Evolutionary conservation across 2,329 filamentous ascomycete species (phyloP).

Genomic region (Didymella glomerata): DNA sequence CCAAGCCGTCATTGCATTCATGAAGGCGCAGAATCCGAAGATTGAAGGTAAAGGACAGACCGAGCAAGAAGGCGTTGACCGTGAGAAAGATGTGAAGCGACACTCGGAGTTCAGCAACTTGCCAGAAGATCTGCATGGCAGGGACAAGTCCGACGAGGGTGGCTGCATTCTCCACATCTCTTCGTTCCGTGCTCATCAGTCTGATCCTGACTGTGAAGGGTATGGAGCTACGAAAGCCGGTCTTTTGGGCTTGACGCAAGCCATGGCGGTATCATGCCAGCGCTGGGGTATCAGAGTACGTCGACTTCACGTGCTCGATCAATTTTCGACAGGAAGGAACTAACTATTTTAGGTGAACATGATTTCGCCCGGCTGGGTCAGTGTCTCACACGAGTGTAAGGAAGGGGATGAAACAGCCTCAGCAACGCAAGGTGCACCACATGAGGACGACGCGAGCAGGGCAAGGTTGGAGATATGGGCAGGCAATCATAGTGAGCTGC

Average conservation of each 20-base stretch:
- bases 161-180: slow-evolving; percentile 56
- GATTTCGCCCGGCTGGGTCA: slow-evolving; percentile 61
- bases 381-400: slow-evolving; percentile 56
- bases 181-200: slow-evolving; percentile 60
- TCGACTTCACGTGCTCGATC: not conserved
- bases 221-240: slow-evolving; percentile 62
- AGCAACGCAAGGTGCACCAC: slow-evolving; percentile 25
- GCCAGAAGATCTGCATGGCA: slow-evolving; percentile 31
- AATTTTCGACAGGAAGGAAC: not conserved
- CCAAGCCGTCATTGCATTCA: slow-evolving; percentile 36
- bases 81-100: slow-evolving; percentile 31
- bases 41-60: slow-evolving; percentile 1
- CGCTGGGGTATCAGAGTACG: slow-evolving; percentile 50
- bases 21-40: slow-evolving; percentile 25
- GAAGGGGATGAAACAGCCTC: slow-evolving; percentile 52
- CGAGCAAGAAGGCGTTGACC: slow-evolving; percentile 26
- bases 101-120: slow-evolving; percentile 32
- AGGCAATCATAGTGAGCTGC: slow-evolving; percentile 55
- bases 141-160: slow-evolving; percentile 35
- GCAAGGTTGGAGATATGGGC: slow-evolving; percentile 51
- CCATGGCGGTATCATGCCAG: slow-evolving; percentile 57
- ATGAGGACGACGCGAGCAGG: slow-evolving; percentile 28
- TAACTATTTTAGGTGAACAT: slow-evolving; percentile 52
- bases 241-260: slow-evolving; percentile 59
- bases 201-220: slow-evolving; percentile 59